Percentiles rank a stretch among this genome's conserved stretches.
Conservation (phyloP, 768 basidiomycete genomes). For the Leccinum uliginosum region DNA sequence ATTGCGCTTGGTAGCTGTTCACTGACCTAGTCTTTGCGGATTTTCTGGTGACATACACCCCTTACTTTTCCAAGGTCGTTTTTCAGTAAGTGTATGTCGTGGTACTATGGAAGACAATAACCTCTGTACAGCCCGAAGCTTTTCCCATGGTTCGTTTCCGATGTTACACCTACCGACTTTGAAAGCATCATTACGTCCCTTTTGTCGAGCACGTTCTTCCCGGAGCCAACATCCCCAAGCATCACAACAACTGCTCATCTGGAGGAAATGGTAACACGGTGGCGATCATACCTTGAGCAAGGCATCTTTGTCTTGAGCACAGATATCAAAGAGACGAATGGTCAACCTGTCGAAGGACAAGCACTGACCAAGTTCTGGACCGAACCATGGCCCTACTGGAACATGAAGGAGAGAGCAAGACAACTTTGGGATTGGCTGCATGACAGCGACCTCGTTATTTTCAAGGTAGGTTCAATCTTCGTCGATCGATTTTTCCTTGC, state of each 20-base stretch:
- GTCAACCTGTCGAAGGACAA: slow-evolving; percentile 21
- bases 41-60: slow-evolving; percentile 87
- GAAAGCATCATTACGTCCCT: slow-evolving; percentile 50
- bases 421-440: slow-evolving; percentile 49
- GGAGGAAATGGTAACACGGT: slow-evolving; percentile 58
- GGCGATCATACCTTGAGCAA: slow-evolving; percentile 63
- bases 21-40: slow-evolving; percentile 93
- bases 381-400: slow-evolving; percentile 69
- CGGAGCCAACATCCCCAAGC: slow-evolving; percentile 19
- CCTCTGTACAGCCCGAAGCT: slow-evolving; percentile 67
- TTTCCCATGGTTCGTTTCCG: slow-evolving; percentile 97
- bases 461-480: slow-evolving; percentile 54
- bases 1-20: slow-evolving; percentile 56
- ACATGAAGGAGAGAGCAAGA: slow-evolving; percentile 53
- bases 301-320: slow-evolving; percentile 68
- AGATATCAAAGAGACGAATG: slow-evolving; percentile 25
- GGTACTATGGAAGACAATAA: slow-evolving; percentile 6
- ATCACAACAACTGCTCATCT: slow-evolving; percentile 41
- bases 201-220: slow-evolving; percentile 57
- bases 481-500: not conserved
- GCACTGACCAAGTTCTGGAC: slow-evolving; percentile 63
- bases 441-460: slow-evolving; percentile 66
- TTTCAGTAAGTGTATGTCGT: slow-evolving; percentile 70
- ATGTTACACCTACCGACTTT: slow-evolving; percentile 89
- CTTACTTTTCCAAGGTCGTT: slow-evolving; percentile 73